Conservation (phyloP, 2,329 filamentous ascomycete genomes). For the Talaromyces sp. region DNA sequence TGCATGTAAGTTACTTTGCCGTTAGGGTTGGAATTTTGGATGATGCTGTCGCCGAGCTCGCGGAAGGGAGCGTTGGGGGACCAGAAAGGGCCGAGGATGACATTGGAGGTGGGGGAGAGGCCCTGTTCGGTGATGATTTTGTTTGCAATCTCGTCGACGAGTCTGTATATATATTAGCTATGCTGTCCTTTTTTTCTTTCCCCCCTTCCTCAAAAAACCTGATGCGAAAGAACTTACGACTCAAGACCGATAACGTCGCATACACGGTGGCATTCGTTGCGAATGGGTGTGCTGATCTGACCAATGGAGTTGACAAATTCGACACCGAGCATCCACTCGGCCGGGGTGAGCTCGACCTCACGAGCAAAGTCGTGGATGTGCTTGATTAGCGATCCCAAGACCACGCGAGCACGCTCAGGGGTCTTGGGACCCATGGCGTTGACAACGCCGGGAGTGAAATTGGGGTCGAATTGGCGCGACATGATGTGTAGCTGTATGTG, state of each 20-base stretch:
- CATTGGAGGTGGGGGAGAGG: conserved; percentile 66
- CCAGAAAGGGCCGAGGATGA: conserved; percentile 77
- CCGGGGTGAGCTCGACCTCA: conserved; percentile 70
- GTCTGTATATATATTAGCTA: conserved; percentile 47
- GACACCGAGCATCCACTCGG: conserved; percentile 74
- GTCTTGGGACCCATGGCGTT: conserved; percentile 69
- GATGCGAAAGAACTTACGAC: conserved; percentile 36
- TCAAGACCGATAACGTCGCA: conserved; percentile 72
- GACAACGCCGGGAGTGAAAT: conserved; percentile 70
- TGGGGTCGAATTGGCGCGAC: conserved; percentile 61
- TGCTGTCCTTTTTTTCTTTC: neutral
- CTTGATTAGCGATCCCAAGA: conserved; percentile 62
- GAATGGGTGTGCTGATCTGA: conserved; percentile 62
- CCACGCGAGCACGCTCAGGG: conserved; percentile 58
- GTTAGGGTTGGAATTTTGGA: conserved; percentile 56
- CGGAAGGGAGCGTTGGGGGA: conserved; percentile 70
- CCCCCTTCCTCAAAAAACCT: too few relatives aligned
- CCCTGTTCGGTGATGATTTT: conserved; percentile 58
- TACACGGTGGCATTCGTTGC: conserved; percentile 71
- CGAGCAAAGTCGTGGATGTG: conserved; percentile 77
- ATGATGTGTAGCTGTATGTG: neutral
- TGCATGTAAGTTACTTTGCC: conserved; percentile 65
- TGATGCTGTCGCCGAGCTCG: conserved; percentile 61
- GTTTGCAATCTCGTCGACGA: conserved; percentile 78
- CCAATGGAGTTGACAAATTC: conserved; percentile 72